A percentile compares a stretch with the other conserved stretches of the same genome.
Conservation (phyloP, 306 rosid species). For the Malus sylvestris region DNA sequence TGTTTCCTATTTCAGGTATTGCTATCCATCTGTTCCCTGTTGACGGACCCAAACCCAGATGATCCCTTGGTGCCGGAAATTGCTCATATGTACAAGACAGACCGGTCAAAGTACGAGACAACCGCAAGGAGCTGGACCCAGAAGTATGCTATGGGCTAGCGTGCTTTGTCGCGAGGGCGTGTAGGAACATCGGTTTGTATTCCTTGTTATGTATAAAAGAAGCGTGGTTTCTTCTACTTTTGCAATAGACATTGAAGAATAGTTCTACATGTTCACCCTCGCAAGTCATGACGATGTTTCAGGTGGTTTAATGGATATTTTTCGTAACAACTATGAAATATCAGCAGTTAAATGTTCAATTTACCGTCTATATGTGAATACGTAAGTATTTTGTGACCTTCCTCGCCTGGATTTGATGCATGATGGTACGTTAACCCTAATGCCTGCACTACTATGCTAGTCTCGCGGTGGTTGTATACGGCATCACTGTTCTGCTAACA, state of each 20-base stretch:
- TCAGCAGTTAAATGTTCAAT: slow-evolving; percentile 5
- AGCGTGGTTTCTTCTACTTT: slow-evolving; percentile 27
- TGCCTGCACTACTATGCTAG: background rate
- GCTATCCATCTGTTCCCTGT: slow-evolving; percentile 77
- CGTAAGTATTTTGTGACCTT: background rate
- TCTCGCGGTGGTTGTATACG: background rate
- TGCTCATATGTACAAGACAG: slow-evolving; percentile 76
- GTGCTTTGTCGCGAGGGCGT: slow-evolving; percentile 26
- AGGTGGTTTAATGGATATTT: slow-evolving; percentile 1
- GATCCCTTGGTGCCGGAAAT: slow-evolving; percentile 83
- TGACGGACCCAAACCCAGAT: slow-evolving; percentile 87
- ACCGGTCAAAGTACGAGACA: slow-evolving; percentile 76
- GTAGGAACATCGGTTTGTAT: slow-evolving; percentile 23
- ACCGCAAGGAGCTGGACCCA: slow-evolving; percentile 92
- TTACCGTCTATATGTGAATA: slow-evolving; percentile 5
- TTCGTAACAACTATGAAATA: background rate
- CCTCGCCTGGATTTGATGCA: background rate
- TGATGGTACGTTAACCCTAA: background rate
- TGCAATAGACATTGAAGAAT: slow-evolving; percentile 30
- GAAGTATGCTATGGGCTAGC: slow-evolving; percentile 87
- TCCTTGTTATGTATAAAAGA: slow-evolving; percentile 33
- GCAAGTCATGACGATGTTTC: background rate
- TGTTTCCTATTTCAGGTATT: slow-evolving; percentile 62
- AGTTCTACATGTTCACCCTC: slow-evolving; percentile 12
- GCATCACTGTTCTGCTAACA: background rate